These are phyloP conservation scores for Picea engelmannii DNA, from an alignment of 83 land plant genomes.

Conservation along the genomic window DNA sequence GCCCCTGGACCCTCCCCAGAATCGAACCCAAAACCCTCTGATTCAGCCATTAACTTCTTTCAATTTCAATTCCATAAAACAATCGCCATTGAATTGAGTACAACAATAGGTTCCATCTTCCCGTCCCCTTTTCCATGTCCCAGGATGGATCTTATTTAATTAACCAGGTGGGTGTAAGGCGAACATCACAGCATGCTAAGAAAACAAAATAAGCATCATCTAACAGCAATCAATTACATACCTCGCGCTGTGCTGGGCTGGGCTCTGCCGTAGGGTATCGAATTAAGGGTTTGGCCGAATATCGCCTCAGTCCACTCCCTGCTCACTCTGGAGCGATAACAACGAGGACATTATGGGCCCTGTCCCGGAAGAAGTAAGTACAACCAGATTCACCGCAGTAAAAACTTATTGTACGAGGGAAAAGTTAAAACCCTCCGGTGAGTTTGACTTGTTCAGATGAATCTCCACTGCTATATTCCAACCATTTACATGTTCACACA, in stretches of 20 bases:
- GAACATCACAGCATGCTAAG: background rate
- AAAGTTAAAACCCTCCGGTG: too few relatives aligned
- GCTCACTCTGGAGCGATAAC: too few relatives aligned
- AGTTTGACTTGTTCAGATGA: too few relatives aligned
- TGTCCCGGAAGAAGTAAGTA: too few relatives aligned
- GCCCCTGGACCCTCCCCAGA: background rate
- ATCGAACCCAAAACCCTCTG: background rate
- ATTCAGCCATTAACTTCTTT: background rate
- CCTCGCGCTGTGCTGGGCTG: background rate
- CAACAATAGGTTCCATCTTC: background rate
- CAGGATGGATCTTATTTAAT: background rate
- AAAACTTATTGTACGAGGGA: too few relatives aligned
- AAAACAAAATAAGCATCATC: background rate
- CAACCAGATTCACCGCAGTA: too few relatives aligned
- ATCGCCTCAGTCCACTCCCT: too few relatives aligned
- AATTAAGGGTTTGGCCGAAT: too few relatives aligned
- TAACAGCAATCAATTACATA: constrained; percentile 4
- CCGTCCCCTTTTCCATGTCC: background rate
- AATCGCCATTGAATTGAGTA: background rate
- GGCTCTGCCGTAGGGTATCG: too few relatives aligned
- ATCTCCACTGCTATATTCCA: too few relatives aligned
- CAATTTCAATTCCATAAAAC: background rate
- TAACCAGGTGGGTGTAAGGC: background rate
- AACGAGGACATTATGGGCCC: too few relatives aligned
- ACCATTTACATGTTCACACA: too few relatives aligned